Base-by-base conservation (phyloP, 257 asterid species). In the Ilex aquifolium region DNA sequence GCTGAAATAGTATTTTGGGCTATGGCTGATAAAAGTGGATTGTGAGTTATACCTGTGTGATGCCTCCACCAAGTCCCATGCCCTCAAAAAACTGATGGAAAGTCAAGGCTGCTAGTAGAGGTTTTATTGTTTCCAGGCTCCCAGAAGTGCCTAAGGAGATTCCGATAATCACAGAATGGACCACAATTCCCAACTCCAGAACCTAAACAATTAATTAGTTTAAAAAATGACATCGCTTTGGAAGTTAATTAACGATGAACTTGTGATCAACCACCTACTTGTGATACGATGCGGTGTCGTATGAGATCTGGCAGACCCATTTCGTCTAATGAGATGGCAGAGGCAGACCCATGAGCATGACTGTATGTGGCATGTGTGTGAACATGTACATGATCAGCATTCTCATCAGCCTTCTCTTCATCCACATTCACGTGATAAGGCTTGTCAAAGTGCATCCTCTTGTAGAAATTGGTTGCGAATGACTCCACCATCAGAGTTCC, bases 401-500 rank as follows among this genome's bases (percentile, higher is more conserved):
- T 9, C 15, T 50, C 21, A n/a, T 50, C 56, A 50, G 56, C 56
- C 27, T 21, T 21, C 27, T 21, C 56, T 6, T 50, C 56, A n/a
- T 50, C 56, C 13, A 9, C 56, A 50, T 4, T 50, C 56, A 50
- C 16, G 1, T 50, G 56, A 9, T 50, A 1, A 14, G 8, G 15
- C 15, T 50, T 14, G 56, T 21, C 27, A 21, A 14, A 50, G 56
- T 50, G 56, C 56, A 50, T 64, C 61, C 72, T 59, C n/a, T 27
- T 7, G 46, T 60, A 75, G 17, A 69, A 64, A 10, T 73, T 16
- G 4, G 75, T 74, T 6, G 83, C 81, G 36, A 59, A 71, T 6
- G 79, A 51, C 0, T 80, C 83, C 1, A 80, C 74, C 86, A 77
- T 69, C 2, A 80, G 71, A 2, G 81, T 72, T 44, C 76, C 76